Evolutionary conservation across 1,284 basidiomycete genomes (phyloP).

Genomic region (Psilocybe mexicana): DNA sequence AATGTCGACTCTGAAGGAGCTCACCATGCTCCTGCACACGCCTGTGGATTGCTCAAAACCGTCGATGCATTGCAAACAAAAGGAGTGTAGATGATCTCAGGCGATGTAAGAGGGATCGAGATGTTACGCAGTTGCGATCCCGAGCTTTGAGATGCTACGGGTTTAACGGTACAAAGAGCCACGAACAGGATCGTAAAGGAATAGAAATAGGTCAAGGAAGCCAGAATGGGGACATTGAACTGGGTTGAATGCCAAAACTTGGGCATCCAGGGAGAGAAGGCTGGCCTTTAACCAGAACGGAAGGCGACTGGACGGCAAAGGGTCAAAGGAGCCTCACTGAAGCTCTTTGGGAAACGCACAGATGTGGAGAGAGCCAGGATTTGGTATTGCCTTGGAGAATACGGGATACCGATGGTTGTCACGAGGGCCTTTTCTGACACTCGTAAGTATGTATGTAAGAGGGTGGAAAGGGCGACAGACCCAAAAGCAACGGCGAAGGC

Average conservation of each 20-base stretch:
- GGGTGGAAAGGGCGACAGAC: not conserved
- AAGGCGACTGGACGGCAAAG: not conserved
- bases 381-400: not conserved
- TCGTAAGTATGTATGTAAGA: not conserved
- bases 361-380: not conserved
- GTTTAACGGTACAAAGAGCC: constrained; percentile 1
- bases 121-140: constrained; percentile 29
- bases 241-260: not conserved
- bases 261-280: not conserved
- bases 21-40: constrained; percentile 50
- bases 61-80: constrained; percentile 42
- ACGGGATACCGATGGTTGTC: not conserved
- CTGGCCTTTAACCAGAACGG: not conserved
- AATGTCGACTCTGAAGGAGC: constrained; percentile 14
- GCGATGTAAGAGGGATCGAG: constrained; percentile 38
- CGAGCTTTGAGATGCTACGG: constrained; percentile 8
- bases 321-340: not conserved
- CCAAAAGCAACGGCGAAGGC: not conserved
- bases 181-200: not conserved
- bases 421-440: not conserved
- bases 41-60: constrained; percentile 21
- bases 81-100: constrained; percentile 51
- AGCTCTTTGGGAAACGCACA: not conserved
- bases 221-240: not conserved
- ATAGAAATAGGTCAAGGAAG: not conserved